phyloP scores from a whole-genome alignment of 805 yeast genomes.

The Brettanomyces anomalus region DNA sequence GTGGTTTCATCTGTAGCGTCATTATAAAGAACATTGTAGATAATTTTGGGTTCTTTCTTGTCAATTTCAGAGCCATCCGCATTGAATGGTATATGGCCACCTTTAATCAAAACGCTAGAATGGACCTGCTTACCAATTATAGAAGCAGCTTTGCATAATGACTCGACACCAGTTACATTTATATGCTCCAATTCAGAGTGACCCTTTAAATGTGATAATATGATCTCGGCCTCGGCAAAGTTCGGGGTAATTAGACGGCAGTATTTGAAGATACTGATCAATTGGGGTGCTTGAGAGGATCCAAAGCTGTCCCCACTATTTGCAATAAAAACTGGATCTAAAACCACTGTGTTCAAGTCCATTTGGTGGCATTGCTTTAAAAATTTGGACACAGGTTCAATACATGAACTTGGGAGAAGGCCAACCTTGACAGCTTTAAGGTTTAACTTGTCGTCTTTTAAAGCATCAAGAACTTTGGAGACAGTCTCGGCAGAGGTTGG shows the following conservation, averaged over 20 bases:
- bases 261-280: conserved; percentile 11
- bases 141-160: conserved; percentile 32
- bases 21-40: conserved; percentile 6
- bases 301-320: conserved; percentile 63
- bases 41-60: conserved; percentile 9
- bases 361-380: conserved; percentile 4
- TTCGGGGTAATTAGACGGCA: conserved; percentile 62
- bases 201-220: conserved; percentile 23
- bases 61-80: conserved; percentile 9
- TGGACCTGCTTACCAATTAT: conserved; percentile 29
- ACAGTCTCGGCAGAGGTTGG: conserved; percentile 37
- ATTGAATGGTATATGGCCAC: conserved; percentile 64
- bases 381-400: conserved; percentile 20
- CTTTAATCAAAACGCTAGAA: conserved; percentile 63
- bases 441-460: conserved; percentile 46
- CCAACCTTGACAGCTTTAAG: conserved; percentile 74
- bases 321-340: conserved; percentile 82
- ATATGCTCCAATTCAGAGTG: conserved; percentile 18
- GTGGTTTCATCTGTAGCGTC: neutral
- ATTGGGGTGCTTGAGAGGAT: conserved; percentile 24
- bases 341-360: conserved; percentile 30
- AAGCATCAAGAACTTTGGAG: conserved; percentile 36
- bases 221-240: conserved; percentile 49
- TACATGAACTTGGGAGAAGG: conserved; percentile 50
- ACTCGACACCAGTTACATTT: conserved; percentile 4